phyloP scores from a whole-genome alignment of 495 filamentous ascomycete genomes.

The Daldinia grandis region DNA sequence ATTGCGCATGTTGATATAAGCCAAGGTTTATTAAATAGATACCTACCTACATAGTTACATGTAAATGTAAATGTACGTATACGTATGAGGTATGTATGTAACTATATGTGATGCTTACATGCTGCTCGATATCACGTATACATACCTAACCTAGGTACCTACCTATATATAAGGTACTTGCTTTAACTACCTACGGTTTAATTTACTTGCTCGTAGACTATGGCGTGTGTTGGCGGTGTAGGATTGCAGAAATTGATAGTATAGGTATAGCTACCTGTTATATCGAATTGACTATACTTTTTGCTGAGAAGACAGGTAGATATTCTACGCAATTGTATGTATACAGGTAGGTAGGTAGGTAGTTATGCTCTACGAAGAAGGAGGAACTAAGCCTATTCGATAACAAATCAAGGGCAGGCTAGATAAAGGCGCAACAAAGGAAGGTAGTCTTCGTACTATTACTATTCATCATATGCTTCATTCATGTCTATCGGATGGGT shows the following conservation, averaged over 20 bases:
- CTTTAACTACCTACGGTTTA: no score
- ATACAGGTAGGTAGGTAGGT: no score
- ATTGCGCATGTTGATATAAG: neutral
- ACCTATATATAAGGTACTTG: no score
- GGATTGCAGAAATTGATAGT: neutral
- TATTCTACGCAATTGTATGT: no score
- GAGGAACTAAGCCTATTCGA: neutral
- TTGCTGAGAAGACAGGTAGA: no score
- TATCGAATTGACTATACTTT: neutral
- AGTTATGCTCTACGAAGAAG: neutral
- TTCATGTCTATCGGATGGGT: slow-evolving; percentile 12
- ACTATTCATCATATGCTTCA: slow-evolving; percentile 24
- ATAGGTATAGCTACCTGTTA: no score
- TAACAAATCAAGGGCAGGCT: neutral
- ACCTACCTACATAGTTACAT: no score
- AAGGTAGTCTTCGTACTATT: slow-evolving; percentile 4
- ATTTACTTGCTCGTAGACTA: neutral
- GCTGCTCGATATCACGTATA: no score
- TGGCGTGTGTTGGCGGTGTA: neutral
- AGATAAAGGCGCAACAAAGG: neutral
- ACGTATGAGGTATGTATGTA: no score
- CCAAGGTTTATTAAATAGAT: neutral
- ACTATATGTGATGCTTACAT: neutral
- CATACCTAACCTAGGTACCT: no score
- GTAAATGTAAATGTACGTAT: no score